Base-by-base conservation (phyloP, 1,284 basidiomycete species). In the Cryptococcus sp. region DNA sequence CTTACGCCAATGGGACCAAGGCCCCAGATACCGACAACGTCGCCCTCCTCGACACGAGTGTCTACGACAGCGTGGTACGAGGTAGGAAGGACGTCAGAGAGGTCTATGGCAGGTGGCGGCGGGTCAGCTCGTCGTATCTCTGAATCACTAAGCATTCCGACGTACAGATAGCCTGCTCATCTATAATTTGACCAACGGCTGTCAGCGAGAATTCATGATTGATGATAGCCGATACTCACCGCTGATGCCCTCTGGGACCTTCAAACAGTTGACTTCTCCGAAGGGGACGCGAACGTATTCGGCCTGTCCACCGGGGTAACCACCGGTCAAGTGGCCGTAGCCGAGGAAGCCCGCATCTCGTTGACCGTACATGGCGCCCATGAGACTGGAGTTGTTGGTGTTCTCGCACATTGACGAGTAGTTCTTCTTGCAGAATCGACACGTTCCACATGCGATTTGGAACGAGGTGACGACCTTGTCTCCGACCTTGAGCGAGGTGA, bases 371-470 rank as follows among this genome's bases (percentile, higher is more conserved):
- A 90, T 84, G 35, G 81, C 80, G 42, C 87, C 84, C 78, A 85
- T 69, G 60, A 73, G 54, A 39, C 81, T 82, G 10, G 85, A 87
- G 57, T 83, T 81, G 77, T 89, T 90, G 17, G 87, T 90, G 20
- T 80, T 76, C 58, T 89, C 86, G 71, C 89, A 91, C 76, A 88
- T 85, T 1, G 85, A 87, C 0, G 85, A 87, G 0, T 87, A 79
- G 66, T 88, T 87, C 70, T 88, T 77, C 74, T 89, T 80, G 82
- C 88, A 91, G 74, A 84, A 89, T 46, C 81, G 72, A 77, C 89
- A 91, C 46, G 85, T 80, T 5, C 89, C 89, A 68, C 89, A 91
- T 0, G 87, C 86, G 54, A 89, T 86, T 67, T 90, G 87, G 84
- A 90, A 91, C 0, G 85, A 86, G 0, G 85, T 84, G 15, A 90